These are phyloP conservation scores for Stipa capillata DNA, from an alignment of 176 grass and related monocot species.

Conservation along the genomic window DNA sequence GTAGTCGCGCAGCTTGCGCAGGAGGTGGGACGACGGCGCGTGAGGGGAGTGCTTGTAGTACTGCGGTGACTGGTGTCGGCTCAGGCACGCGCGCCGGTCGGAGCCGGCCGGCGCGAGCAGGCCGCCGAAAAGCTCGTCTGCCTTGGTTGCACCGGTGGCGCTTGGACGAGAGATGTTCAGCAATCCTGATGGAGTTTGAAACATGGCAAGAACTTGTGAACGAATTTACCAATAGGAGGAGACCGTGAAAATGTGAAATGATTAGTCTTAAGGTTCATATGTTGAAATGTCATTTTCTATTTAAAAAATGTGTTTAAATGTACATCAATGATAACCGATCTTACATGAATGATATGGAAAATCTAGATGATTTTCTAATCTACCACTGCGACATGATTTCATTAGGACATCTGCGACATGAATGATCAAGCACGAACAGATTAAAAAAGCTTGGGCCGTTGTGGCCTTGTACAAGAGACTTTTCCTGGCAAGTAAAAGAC, in stretches of 20 bases:
- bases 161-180: not conserved
- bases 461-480: too few relatives aligned
- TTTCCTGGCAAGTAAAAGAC: too few relatives aligned
- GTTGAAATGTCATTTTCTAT: too few relatives aligned
- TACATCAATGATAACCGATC: too few relatives aligned
- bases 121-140: conserved; percentile 29
- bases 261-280: too few relatives aligned
- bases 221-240: not conserved
- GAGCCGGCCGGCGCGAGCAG: conserved; percentile 12
- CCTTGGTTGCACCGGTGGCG: not conserved
- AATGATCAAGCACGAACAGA: too few relatives aligned
- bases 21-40: conserved; percentile 34
- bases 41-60: conserved; percentile 30
- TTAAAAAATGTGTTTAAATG: too few relatives aligned
- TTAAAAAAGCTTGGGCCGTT: too few relatives aligned
- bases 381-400: too few relatives aligned
- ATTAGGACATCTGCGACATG: too few relatives aligned
- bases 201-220: not conserved
- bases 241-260: too few relatives aligned
- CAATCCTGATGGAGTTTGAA: not conserved
- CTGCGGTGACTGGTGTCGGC: not conserved
- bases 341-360: not conserved
- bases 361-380: too few relatives aligned
- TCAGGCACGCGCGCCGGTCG: conserved; percentile 34
- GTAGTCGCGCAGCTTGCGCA: conserved; percentile 37